Base-by-base conservation (phyloP, 1,284 basidiomycete genomes). In the Anthracocystis setariae region DNA sequence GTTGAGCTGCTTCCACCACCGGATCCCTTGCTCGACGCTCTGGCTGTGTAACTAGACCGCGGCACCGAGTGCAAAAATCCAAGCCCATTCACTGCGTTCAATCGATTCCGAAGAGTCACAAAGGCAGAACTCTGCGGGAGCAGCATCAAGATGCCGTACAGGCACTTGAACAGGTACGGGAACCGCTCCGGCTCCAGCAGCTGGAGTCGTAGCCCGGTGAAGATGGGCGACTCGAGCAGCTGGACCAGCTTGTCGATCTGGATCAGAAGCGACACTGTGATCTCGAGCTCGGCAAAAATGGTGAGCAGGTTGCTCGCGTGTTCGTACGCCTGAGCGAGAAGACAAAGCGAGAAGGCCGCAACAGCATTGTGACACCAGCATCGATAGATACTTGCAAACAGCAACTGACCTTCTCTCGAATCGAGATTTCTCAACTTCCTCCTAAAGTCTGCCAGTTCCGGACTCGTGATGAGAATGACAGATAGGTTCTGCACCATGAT, bases 321-420 rank as follows among this genome's bases (percentile, higher is more conserved):
- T 82, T 99, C 96, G 79, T 98, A 99, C 4, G 95, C 94, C 84
- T 98, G 96, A 0, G 95, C 94, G 12, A 98, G 86, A 20, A 99
- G 87, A 83, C 96, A 99, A 3, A 99, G 87, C 1, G 93, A 92
- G 80, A 99, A 96, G 0, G 94, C 93, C 0, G 96, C 91, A 23
- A 98, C 94, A 0, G 96, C 92, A 80, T 98, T 98, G 81, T 98
- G 96, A 83, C 94, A 98, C 95, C 96, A 99, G 38, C 93, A 97
- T 35, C 93, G 88, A 82, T 98, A 98, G 18, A 99, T 85, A 0
- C 91, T 92, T 1, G 90, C 91, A 81, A 98, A 99, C 23, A 98
- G 84, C 8, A 89, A 89, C 84, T 97, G 93, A 0, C 94, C 94
- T 73, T 98, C 96, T 89, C 66, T 45, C 39, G 78, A 93, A 78